phyloP scores from a whole-genome alignment of 176 grass and related monocot genomes.

The Ensete glaucum region DNA sequence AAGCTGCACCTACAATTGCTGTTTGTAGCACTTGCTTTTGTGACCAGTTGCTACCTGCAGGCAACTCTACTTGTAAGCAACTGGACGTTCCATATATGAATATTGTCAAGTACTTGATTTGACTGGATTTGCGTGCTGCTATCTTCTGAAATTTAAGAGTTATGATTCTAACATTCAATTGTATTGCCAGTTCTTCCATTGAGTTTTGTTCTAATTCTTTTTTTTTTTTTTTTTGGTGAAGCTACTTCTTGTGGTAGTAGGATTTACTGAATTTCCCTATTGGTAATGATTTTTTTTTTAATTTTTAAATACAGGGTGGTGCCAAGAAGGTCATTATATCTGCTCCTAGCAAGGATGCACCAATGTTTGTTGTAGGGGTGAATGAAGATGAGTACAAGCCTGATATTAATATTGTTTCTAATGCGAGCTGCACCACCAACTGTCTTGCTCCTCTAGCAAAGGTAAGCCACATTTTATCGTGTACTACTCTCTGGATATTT shows the following conservation, averaged over 20 bases:
- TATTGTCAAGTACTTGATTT: too few species aligned
- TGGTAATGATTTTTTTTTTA: neutral
- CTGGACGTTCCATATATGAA: too few species aligned
- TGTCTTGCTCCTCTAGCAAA: conserved; percentile 12
- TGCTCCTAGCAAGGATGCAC: conserved; percentile 20
- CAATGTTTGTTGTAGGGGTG: conserved; percentile 3
- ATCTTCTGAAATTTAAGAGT: too few species aligned
- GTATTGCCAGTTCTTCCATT: too few species aligned
- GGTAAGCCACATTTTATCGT: neutral
- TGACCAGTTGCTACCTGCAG: too few species aligned
- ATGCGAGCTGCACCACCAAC: conserved; percentile 19
- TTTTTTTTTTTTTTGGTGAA: neutral
- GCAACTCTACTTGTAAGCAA: too few species aligned
- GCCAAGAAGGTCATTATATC: conserved; percentile 17
- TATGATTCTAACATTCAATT: too few species aligned
- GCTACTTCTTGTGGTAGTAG: neutral
- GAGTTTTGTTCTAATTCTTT: neutral
- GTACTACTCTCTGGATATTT: too few species aligned
- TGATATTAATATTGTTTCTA: conserved; percentile 9
- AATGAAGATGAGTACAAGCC: conserved; percentile 14
- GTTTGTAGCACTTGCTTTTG: too few species aligned
- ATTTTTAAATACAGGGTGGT: neutral
- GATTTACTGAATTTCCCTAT: neutral
- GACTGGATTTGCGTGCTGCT: too few species aligned
- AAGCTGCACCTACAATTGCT: too few species aligned